Evolutionary conservation across 345 rosid genomes (phyloP).

Genomic region (Geranium brycei): DNA sequence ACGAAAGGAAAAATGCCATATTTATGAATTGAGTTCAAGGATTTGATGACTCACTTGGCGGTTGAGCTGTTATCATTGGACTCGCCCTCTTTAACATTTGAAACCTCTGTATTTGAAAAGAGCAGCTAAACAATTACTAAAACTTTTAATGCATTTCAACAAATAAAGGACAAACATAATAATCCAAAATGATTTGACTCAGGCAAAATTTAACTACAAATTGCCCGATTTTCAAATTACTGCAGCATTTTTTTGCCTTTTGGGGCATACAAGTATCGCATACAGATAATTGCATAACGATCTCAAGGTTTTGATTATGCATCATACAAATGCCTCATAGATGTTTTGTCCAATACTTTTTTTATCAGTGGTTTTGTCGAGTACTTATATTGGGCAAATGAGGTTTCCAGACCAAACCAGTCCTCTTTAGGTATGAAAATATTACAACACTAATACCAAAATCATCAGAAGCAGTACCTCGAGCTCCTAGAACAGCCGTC

Average conservation of each 20-base stretch:
- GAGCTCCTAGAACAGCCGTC: constrained; percentile 18
- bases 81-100: constrained; percentile 17
- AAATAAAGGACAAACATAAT: not conserved
- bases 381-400: not conserved
- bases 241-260: not conserved
- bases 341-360: no score
- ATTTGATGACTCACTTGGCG: constrained; percentile 19
- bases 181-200: not conserved
- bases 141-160: not conserved
- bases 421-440: not conserved
- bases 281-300: not conserved
- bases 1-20: not conserved
- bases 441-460: not conserved
- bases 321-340: not conserved
- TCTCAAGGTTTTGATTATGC: not conserved
- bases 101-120: constrained; percentile 22
- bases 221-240: not conserved
- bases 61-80: constrained; percentile 15
- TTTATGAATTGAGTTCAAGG: not conserved
- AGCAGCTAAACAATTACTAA: constrained; percentile 1
- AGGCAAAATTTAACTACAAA: not conserved
- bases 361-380: no score
- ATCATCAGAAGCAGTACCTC: constrained; percentile 27
- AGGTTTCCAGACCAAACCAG: not conserved
- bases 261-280: not conserved